A percentile compares a stretch with the other conserved stretches of the same genome.
These are phyloP conservation scores for Trifolium dubium DNA, from an alignment of 306 rosid species.

Conservation along the genomic window DNA sequence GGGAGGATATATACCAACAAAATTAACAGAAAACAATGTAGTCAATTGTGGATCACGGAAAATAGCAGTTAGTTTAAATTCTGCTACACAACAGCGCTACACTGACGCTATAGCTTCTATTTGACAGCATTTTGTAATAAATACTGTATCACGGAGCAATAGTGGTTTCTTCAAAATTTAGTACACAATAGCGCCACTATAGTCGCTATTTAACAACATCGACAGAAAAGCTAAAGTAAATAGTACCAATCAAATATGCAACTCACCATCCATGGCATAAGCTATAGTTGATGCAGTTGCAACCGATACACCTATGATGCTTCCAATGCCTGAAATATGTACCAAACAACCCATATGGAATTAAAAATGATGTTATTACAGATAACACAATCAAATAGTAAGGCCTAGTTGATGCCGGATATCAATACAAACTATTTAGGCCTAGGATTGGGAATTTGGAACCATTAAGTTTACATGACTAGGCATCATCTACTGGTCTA, in stretches of 20 bases:
- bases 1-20: not conserved
- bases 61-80: not conserved
- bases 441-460: not conserved
- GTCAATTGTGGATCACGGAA: not conserved
- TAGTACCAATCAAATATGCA: constrained; percentile 38
- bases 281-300: constrained; percentile 53
- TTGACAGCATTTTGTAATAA: not conserved
- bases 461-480: not conserved
- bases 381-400: not conserved
- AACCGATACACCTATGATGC: constrained; percentile 57
- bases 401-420: not conserved
- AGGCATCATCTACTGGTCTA: not conserved
- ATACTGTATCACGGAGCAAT: not conserved
- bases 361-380: constrained; percentile 13
- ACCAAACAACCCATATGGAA: constrained; percentile 29
- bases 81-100: not conserved
- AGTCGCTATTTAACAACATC: not conserved
- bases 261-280: constrained; percentile 79
- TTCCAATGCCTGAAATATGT: constrained; percentile 57
- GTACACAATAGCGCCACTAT: not conserved
- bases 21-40: not conserved
- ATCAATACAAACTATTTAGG: not conserved
- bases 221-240: constrained; percentile 36
- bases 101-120: not conserved
- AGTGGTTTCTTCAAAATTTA: not conserved